Conservation (phyloP, 768 basidiomycete genomes). For the Podaxis sp. region DNA sequence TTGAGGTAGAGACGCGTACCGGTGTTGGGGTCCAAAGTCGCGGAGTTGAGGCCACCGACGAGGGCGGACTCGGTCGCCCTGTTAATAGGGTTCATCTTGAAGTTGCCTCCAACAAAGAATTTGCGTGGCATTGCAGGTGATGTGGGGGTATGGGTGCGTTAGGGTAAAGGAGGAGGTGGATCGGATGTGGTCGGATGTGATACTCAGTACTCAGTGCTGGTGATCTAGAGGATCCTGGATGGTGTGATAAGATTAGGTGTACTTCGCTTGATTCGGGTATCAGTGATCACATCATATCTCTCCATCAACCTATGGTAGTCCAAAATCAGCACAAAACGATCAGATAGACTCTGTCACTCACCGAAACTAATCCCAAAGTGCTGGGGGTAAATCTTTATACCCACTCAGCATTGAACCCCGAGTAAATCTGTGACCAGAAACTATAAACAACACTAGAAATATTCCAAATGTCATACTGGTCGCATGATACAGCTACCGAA, state of each 20-base stretch:
- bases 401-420: too few relatives aligned
- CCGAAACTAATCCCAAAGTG: background rate
- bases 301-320: background rate
- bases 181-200: conserved; percentile 13
- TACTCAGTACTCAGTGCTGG: conserved; percentile 1
- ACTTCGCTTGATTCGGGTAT: background rate
- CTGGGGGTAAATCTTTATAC: background rate
- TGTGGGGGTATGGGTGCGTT: background rate
- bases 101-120: conserved; percentile 97
- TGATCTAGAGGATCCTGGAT: background rate
- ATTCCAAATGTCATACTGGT: too few relatives aligned
- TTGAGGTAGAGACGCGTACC: conserved; percentile 45
- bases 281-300: conserved; percentile 1
- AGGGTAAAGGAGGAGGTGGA: background rate
- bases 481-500: too few relatives aligned
- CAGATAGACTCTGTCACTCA: background rate
- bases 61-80: conserved; percentile 64
- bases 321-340: background rate
- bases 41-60: conserved; percentile 71
- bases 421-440: too few relatives aligned
- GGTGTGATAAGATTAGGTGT: conserved; percentile 7
- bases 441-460: too few relatives aligned
- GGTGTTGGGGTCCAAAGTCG: conserved; percentile 71
- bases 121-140: conserved; percentile 41
- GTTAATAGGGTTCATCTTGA: conserved; percentile 92